Evolutionary conservation across 2,329 filamentous ascomycete genomes (phyloP).

Genomic region (Trichoderma hamatum): DNA sequence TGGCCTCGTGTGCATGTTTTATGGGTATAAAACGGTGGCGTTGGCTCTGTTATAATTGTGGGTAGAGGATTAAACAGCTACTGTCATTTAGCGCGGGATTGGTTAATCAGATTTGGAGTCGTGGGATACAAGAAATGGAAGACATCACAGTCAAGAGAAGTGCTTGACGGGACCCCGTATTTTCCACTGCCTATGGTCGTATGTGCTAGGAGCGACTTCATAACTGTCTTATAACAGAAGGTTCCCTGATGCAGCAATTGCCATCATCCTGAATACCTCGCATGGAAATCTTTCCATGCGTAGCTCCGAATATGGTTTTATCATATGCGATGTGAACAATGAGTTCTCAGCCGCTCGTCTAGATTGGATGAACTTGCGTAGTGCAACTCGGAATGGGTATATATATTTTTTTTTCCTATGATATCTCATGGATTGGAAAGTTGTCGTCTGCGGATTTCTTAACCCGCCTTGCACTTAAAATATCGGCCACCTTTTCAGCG

Average conservation of each 20-base stretch:
- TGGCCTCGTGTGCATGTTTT: neutral
- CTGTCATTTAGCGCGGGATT: too few species aligned
- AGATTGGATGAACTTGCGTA: neutral
- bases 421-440: slow-evolving; percentile 21
- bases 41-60: too few species aligned
- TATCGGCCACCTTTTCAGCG: slow-evolving; percentile 59
- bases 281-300: neutral
- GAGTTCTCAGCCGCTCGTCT: neutral
- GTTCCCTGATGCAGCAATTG: too few species aligned
- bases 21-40: neutral
- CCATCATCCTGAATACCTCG: neutral
- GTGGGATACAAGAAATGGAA: too few species aligned
- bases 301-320: neutral
- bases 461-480: slow-evolving; percentile 57
- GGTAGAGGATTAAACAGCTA: too few species aligned
- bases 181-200: too few species aligned
- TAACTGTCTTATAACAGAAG: too few species aligned
- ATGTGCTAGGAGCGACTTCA: too few species aligned
- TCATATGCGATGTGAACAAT: neutral
- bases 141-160: too few species aligned
- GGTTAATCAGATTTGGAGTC: too few species aligned
- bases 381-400: slow-evolving; percentile 7
- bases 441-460: slow-evolving; percentile 34
- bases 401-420: slow-evolving; percentile 2
- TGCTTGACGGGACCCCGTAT: too few species aligned